A percentile compares a stretch with the other conserved stretches of the same genome.
Evolutionary conservation across 2,329 filamentous ascomycete genomes (phyloP).

Genomic region (Epichloe glyceriae): DNA sequence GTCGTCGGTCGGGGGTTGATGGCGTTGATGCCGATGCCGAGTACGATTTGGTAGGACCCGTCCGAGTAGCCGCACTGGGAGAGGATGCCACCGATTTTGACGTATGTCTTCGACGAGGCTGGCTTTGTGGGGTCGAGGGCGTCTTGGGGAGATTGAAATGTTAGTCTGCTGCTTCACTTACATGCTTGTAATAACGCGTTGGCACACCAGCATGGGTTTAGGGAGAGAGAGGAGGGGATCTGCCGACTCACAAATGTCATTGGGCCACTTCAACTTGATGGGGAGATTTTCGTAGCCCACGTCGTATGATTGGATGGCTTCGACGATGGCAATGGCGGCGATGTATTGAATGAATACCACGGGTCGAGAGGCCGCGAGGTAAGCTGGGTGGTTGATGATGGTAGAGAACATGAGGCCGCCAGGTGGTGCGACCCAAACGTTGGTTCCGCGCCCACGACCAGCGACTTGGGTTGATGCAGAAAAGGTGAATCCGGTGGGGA

Average conservation of each 20-base stretch:
- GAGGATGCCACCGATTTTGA: slow-evolving; percentile 88
- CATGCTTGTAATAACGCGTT: not conserved
- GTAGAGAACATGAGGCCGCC: slow-evolving; percentile 82
- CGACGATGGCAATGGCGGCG: slow-evolving; percentile 72
- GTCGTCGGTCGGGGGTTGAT: slow-evolving; percentile 77
- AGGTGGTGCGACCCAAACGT: slow-evolving; percentile 87
- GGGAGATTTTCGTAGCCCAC: slow-evolving; percentile 61
- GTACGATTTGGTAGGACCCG: slow-evolving; percentile 69
- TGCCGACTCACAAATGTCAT: slow-evolving; percentile 61
- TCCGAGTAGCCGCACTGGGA: slow-evolving; percentile 75
- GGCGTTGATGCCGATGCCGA: slow-evolving; percentile 79
- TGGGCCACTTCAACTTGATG: slow-evolving; percentile 92
- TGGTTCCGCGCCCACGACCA: slow-evolving; percentile 75
- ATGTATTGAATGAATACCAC: slow-evolving; percentile 93
- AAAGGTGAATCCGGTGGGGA: slow-evolving; percentile 78
- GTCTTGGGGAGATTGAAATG: slow-evolving; percentile 26
- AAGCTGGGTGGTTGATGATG: slow-evolving; percentile 69
- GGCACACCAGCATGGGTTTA: not conserved
- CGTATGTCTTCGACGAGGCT: slow-evolving; percentile 40
- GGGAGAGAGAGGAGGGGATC: no score
- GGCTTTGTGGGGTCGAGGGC: slow-evolving; percentile 49
- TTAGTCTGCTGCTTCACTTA: not conserved
- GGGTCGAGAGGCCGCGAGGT: slow-evolving; percentile 58
- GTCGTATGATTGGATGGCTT: slow-evolving; percentile 71
- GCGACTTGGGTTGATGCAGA: slow-evolving; percentile 81